Evolutionary conservation across 1,139 yeast genomes (phyloP), one percentile per base, ranked within the genome.

Genomic region (Protomyces inouyei): DNA sequence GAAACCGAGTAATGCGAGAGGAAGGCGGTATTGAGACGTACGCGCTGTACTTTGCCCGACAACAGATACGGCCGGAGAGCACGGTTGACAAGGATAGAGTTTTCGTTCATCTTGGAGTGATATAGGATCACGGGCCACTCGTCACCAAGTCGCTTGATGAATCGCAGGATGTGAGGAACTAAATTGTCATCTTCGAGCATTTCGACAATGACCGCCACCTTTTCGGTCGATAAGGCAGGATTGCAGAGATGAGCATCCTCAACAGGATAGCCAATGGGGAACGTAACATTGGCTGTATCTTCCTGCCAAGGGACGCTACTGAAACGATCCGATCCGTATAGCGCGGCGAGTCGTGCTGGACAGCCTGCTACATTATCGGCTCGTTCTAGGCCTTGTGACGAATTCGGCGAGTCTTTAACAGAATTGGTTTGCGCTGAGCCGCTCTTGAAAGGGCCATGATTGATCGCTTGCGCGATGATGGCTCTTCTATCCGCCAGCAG

Each of bases 91-190:
- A 28, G 36, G 12, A 52, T 36, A 21, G 52, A 18, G 14, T 38
- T 25, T 23, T 55, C 63, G 45, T 59, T 59, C 23, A 52, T 51
- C 14, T n/a, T 14, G 14, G 57, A 52, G 36, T 59, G 63, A 52
- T 59, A 59, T 16, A 59, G 35, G 9, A 55, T 28, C 16, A 59
- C 40, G 10, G 63, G 57, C 63, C 63, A 59, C 9, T 59, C 63
- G 53, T 52, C 57, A 14, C 40, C 53, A 14, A 59, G 57, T 12
- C 25, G 40, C 32, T 38, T 35, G 23, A 59, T 52, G 48, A 59
- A 46, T 52, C 38, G 52, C 18, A 59, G 35, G 10, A 59, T 14
- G 14, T 45, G 57, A 10, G 57, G 53, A 18, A 59, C 57, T 12
- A 52, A 16, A 12, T 38, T 51, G 10, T 52, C 52, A 21, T 59